Conservation (phyloP, 805 yeast genomes). For the Dipodascus albidus region DNA sequence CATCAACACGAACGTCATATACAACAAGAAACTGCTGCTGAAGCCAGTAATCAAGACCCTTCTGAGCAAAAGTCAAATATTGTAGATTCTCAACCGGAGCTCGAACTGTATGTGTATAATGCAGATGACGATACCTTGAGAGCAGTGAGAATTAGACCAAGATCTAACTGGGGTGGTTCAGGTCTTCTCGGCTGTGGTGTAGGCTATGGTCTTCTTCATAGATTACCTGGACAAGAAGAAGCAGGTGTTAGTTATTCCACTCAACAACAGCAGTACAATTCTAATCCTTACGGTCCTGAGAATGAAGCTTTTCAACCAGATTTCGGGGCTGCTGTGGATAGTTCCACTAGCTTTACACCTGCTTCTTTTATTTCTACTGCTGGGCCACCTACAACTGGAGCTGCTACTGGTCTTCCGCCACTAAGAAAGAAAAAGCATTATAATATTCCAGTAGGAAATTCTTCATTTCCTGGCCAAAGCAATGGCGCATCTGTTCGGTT, state of each 20-base stretch:
- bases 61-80: constrained; percentile 9
- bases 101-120: constrained; percentile 68
- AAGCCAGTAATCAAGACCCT: constrained; percentile 5
- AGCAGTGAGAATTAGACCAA: constrained; percentile 71
- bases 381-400: not conserved
- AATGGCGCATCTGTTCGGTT: not conserved
- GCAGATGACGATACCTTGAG: constrained; percentile 77
- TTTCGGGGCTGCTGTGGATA: not conserved
- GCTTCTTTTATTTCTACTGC: not conserved
- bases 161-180: constrained; percentile 68
- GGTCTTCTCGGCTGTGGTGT: constrained; percentile 90
- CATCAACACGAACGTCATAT: constrained; percentile 28
- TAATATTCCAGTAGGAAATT: not conserved
- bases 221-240: constrained; percentile 22
- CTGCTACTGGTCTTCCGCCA: not conserved
- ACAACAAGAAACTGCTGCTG: constrained; percentile 9
- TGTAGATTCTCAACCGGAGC: constrained; percentile 21
- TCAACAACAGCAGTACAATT: not conserved
- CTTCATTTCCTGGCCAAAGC: not conserved
- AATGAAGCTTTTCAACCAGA: not conserved
- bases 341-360: not conserved
- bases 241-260: too few species aligned
- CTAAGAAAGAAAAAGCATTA: not conserved
- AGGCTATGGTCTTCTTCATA: constrained; percentile 82
- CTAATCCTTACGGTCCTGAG: not conserved